These are phyloP conservation scores for Amanita muscaria DNA, from an alignment of 768 basidiomycete genomes.

Conservation along the genomic window DNA sequence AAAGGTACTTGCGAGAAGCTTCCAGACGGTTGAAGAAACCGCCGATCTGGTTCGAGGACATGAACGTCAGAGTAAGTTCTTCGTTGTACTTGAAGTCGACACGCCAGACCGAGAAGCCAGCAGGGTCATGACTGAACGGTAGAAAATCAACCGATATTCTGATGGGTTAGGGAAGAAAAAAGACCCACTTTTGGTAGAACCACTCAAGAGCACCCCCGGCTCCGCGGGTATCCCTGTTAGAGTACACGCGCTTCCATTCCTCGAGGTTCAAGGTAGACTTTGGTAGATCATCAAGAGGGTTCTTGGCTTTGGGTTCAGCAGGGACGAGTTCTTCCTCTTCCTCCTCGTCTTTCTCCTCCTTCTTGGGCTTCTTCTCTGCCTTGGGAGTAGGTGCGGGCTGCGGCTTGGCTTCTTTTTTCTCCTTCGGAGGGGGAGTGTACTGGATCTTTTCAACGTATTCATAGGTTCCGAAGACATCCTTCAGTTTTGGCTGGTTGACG, in stretches of 20 bases:
- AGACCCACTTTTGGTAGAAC: slow-evolving; percentile 86
- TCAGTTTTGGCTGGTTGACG: slow-evolving; percentile 72
- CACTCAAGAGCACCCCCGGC: slow-evolving; percentile 79
- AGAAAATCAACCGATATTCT: not conserved
- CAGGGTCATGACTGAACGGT: slow-evolving; percentile 66
- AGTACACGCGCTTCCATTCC: slow-evolving; percentile 97
- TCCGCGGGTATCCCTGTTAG: slow-evolving; percentile 94
- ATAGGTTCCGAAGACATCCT: slow-evolving; percentile 53
- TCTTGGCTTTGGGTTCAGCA: slow-evolving; percentile 85
- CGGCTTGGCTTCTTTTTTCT: slow-evolving; percentile 61
- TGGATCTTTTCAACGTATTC: slow-evolving; percentile 63
- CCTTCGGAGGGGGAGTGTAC: slow-evolving; percentile 70
- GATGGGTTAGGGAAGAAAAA: not conserved
- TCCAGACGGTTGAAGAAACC: slow-evolving; percentile 99
- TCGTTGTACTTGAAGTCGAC: slow-evolving; percentile 96
- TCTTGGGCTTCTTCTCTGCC: slow-evolving; percentile 56
- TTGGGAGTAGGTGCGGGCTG: slow-evolving; percentile 54
- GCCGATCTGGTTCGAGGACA: slow-evolving; percentile 89
- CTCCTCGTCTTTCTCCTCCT: slow-evolving; percentile 65
- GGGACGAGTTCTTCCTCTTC: slow-evolving; percentile 69
- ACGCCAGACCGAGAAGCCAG: slow-evolving; percentile 86
- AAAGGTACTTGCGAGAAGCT: slow-evolving; percentile 93
- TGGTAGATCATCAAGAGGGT: slow-evolving; percentile 88
- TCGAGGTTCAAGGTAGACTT: slow-evolving; percentile 85
- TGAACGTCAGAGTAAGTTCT: slow-evolving; percentile 87